Percentiles rank a stretch among this genome's conserved stretches.
Evolutionary conservation across 345 rosid genomes (phyloP).

Genomic region (Balakata baccata): DNA sequence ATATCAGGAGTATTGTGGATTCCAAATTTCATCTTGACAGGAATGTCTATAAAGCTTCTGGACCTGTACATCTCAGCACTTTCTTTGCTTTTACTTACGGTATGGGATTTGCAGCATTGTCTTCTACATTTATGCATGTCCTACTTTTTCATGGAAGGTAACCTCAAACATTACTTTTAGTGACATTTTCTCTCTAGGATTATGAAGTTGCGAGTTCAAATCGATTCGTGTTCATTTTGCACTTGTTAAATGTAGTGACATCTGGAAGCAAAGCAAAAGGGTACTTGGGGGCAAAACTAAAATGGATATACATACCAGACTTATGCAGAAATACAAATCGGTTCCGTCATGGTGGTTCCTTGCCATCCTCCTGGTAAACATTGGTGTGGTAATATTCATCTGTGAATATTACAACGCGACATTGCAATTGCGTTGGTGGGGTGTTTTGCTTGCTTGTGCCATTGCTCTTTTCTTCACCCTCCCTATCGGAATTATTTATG

Average conservation of each 20-base stretch:
- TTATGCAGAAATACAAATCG: conserved; percentile 63
- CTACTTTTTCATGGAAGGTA: conserved; percentile 66
- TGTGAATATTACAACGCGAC: conserved; percentile 55
- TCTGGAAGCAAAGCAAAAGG: conserved; percentile 53
- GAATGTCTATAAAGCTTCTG: conserved; percentile 39
- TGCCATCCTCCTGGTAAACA: conserved; percentile 46
- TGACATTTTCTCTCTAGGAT: neutral
- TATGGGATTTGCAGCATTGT: conserved; percentile 64
- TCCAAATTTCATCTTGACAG: conserved; percentile 54
- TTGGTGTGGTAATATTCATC: conserved; percentile 48
- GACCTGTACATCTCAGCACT: conserved; percentile 57
- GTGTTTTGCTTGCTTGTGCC: conserved; percentile 69
- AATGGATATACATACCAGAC: conserved; percentile 71
- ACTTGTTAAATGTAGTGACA: conserved; percentile 39
- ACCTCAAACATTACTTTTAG: neutral
- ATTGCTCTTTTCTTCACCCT: conserved; percentile 77
- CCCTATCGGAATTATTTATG: conserved; percentile 65
- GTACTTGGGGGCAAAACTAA: conserved; percentile 50
- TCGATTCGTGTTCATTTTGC: neutral
- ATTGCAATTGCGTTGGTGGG: conserved; percentile 94
- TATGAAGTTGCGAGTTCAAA: too few species aligned
- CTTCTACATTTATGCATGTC: conserved; percentile 61
- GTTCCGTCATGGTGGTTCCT: conserved; percentile 84
- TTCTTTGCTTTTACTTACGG: conserved; percentile 74
- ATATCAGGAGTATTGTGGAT: conserved; percentile 52